These are phyloP conservation scores for Piedraia hortae DNA, from an alignment of 2,329 filamentous ascomycete species.

Conservation along the genomic window DNA sequence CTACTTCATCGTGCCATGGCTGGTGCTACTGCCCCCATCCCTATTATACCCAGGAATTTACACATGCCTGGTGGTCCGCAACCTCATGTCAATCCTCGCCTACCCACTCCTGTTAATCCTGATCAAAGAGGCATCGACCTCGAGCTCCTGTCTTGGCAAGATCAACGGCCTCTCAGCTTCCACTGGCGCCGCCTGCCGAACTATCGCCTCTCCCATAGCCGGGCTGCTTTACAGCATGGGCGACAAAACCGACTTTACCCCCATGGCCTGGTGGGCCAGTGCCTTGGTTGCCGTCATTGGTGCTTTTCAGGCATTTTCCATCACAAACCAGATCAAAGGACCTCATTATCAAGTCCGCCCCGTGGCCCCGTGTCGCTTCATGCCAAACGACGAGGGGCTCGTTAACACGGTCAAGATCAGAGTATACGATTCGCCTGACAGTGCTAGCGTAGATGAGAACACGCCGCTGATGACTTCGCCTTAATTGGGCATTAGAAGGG, in stretches of 20 bases:
- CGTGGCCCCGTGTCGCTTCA: slow-evolving; percentile 8
- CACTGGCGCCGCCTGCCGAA: slow-evolving; percentile 43
- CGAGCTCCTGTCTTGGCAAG: slow-evolving; percentile 32
- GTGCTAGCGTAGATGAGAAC: no score
- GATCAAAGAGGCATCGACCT: slow-evolving; percentile 42
- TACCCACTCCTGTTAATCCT: slow-evolving; percentile 43
- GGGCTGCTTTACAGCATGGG: slow-evolving; percentile 39
- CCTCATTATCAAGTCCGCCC: slow-evolving; percentile 8
- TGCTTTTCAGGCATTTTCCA: slow-evolving; percentile 27
- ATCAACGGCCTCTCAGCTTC: slow-evolving; percentile 49
- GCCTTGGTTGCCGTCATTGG: slow-evolving; percentile 27
- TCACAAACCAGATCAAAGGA: slow-evolving; percentile 22
- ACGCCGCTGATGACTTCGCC: no score
- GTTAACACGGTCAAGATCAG: no score
- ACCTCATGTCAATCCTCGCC: slow-evolving; percentile 38
- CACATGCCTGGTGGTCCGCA: slow-evolving; percentile 34
- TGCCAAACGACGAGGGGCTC: slow-evolving; percentile 7
- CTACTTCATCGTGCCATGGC: slow-evolving; percentile 41
- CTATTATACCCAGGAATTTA: slow-evolving; percentile 35
- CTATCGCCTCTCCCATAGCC: slow-evolving; percentile 37
- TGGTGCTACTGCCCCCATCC: slow-evolving; percentile 28
- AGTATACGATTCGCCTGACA: no score
- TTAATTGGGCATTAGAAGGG: no score
- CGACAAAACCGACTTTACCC: slow-evolving; percentile 27
- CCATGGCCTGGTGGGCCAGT: slow-evolving; percentile 35